These are phyloP conservation scores for Bruguiera hainesii DNA, from an alignment of 441 rosid genomes.

Conservation along the genomic window DNA sequence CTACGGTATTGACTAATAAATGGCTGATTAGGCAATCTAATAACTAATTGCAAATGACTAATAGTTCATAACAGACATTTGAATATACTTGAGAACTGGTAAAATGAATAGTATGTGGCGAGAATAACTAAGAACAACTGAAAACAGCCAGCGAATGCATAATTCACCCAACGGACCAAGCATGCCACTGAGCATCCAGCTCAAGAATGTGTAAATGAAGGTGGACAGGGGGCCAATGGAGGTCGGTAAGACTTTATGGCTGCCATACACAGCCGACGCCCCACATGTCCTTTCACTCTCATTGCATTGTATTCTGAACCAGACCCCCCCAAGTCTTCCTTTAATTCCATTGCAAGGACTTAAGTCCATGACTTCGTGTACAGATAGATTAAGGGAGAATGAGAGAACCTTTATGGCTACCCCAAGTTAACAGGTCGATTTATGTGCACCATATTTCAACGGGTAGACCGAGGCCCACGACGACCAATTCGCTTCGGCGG, in stretches of 20 bases:
- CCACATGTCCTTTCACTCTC: constrained; percentile 41
- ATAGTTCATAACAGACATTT: no score
- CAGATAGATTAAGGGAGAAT: neutral
- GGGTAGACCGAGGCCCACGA: neutral
- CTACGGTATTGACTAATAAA: no score
- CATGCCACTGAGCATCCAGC: neutral
- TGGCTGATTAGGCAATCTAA: no score
- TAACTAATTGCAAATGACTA: no score
- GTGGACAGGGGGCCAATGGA: neutral
- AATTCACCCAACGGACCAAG: no score
- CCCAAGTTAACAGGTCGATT: neutral
- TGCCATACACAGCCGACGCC: constrained; percentile 22
- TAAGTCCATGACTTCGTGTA: constrained; percentile 15
- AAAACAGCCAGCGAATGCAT: no score
- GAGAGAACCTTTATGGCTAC: no score
- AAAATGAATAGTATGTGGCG: no score
- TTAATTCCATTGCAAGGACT: constrained; percentile 14
- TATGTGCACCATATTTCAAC: neutral
- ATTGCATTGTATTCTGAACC: constrained; percentile 18
- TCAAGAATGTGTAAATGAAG: neutral
- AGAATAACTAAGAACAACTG: no score
- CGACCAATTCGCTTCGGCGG: constrained; percentile 6
- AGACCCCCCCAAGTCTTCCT: neutral
- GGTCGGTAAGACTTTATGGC: constrained; percentile 3
- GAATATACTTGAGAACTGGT: no score